A percentile compares a stretch with the other conserved stretches of the same genome.
Conservation (phyloP, 2,329 filamentous ascomycete species). For the Stagonosporopsis rhizophila region DNA sequence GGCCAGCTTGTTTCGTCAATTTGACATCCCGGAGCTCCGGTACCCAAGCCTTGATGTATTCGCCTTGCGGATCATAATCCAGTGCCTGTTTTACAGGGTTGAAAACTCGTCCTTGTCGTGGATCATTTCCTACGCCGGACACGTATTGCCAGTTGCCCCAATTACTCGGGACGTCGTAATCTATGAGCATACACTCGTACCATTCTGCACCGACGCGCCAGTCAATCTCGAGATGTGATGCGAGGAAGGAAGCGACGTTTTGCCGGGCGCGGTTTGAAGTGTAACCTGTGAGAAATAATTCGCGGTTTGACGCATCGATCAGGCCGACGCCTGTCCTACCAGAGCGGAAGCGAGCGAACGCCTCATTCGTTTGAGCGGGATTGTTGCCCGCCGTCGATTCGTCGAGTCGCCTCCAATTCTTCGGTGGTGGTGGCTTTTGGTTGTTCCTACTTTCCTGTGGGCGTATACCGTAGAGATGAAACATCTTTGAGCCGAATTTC, state of each 20-base stretch:
- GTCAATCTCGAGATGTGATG: slow-evolving; percentile 76
- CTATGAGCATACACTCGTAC: slow-evolving; percentile 77
- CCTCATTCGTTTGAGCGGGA: slow-evolving; percentile 51
- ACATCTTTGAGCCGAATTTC: slow-evolving; percentile 73
- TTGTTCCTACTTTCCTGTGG: slow-evolving; percentile 43
- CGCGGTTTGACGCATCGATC: slow-evolving; percentile 78
- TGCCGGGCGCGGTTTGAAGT: slow-evolving; percentile 78
- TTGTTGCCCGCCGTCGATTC: slow-evolving; percentile 49
- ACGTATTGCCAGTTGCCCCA: slow-evolving; percentile 88
- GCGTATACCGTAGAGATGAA: slow-evolving; percentile 69
- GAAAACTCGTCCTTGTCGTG: slow-evolving; percentile 75
- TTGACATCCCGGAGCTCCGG: slow-evolving; percentile 67
- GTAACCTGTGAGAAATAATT: slow-evolving; percentile 77
- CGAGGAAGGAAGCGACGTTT: slow-evolving; percentile 76
- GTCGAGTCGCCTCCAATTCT: slow-evolving; percentile 42
- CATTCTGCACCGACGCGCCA: slow-evolving; percentile 84
- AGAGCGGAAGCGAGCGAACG: slow-evolving; percentile 65
- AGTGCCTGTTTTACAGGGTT: slow-evolving; percentile 83
- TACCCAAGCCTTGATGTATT: slow-evolving; percentile 77
- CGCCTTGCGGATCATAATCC: slow-evolving; percentile 74
- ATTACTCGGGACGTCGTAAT: slow-evolving; percentile 79
- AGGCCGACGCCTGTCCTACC: slow-evolving; percentile 78
- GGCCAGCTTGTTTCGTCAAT: slow-evolving; percentile 28
- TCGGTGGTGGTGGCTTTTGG: slow-evolving; percentile 51
- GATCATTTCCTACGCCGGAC: slow-evolving; percentile 80